These are phyloP conservation scores for Epithemia pelagica DNA, from an alignment of 108 stramenopile species.

Conservation along the genomic window DNA sequence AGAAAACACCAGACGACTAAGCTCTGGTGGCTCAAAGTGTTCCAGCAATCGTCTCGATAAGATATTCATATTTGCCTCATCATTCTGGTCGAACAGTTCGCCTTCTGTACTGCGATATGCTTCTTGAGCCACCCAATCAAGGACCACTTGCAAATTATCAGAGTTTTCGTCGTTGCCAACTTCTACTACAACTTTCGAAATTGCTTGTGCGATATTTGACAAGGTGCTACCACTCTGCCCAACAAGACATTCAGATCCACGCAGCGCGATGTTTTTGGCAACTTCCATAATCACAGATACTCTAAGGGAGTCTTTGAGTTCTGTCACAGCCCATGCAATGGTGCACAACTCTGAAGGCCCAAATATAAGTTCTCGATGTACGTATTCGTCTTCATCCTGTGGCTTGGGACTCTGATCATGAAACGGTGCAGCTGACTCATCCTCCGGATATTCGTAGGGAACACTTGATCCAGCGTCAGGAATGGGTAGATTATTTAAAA, in stretches of 20 bases:
- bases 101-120: background rate
- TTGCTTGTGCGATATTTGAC: constrained; percentile 46
- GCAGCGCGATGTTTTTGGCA: constrained; percentile 15
- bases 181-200: constrained; percentile 15
- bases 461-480: background rate
- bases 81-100: background rate
- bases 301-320: constrained; percentile 37
- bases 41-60: background rate
- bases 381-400: background rate
- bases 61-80: background rate
- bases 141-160: background rate
- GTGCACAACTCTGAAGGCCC: constrained; percentile 40
- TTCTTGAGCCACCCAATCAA: background rate
- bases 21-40: constrained; percentile 37
- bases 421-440: background rate
- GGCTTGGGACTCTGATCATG: no score
- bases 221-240: constrained; percentile 27
- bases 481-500: background rate
- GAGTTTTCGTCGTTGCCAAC: constrained; percentile 2
- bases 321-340: constrained; percentile 54
- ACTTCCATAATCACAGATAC: constrained; percentile 23
- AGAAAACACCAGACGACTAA: constrained; percentile 44
- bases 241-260: constrained; percentile 17
- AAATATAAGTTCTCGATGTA: constrained; percentile 13
- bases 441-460: background rate